A percentile compares a stretch with the other conserved stretches of the same genome.
Evolutionary conservation across 2,329 filamentous ascomycete genomes (phyloP).

Genomic region (Berkeleyomyces basicola): DNA sequence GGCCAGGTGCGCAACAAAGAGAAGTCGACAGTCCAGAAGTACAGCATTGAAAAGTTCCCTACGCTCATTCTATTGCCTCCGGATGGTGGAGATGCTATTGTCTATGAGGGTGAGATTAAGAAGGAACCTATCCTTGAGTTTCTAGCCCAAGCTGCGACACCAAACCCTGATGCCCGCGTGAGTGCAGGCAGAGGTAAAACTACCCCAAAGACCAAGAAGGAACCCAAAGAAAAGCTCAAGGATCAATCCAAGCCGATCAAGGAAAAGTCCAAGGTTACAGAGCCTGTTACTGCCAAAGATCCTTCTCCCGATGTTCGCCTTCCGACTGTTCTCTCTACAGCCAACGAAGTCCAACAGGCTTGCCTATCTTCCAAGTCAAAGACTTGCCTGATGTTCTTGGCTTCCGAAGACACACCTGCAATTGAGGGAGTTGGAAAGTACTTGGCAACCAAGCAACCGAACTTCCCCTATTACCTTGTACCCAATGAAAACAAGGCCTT

Average conservation of each 20-base stretch:
- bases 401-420: conserved; percentile 26
- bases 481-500: background rate
- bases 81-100: conserved; percentile 47
- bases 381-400: conserved; percentile 67
- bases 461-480: background rate
- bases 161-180: conserved; percentile 53
- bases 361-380: conserved; percentile 63
- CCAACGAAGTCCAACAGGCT: conserved; percentile 44
- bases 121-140: conserved; percentile 71
- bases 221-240: conserved; percentile 25
- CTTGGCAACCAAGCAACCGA: background rate
- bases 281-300: background rate
- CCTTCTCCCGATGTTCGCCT: conserved; percentile 44
- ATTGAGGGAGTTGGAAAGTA: background rate
- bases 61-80: conserved; percentile 65
- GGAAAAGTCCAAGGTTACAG: conserved; percentile 19
- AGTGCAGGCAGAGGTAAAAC: conserved; percentile 24
- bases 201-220: conserved; percentile 27
- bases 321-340: conserved; percentile 26
- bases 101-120: conserved; percentile 71
- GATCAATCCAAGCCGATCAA: conserved; percentile 26
- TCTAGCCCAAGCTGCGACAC: conserved; percentile 58
- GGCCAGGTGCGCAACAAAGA: conserved; percentile 78
- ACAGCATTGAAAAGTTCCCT: conserved; percentile 63
- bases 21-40: conserved; percentile 50